Evolutionary conservation across 805 yeast genomes (phyloP), one percentile per base, ranked within the genome.

Genomic region (Jamesozyma hellenica): DNA sequence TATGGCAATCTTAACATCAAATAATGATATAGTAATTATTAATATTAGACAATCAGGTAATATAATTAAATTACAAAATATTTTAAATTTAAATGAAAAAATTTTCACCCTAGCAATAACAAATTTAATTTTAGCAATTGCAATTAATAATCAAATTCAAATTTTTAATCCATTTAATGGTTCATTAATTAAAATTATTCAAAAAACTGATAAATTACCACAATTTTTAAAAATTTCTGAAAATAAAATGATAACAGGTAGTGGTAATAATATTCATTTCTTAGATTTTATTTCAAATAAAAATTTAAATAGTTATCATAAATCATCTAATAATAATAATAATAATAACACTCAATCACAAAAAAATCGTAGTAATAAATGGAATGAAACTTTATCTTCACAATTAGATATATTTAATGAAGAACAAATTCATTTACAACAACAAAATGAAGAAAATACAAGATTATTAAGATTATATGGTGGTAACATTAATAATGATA

Each of bases 101-200:
- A 46, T 58, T 29, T 51, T 36, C 23, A 49, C 58, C 4, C 48
- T 56, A 33, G 56, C 51, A 42, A 46, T 61, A 12, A 56, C 55
- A 17, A 60, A 52, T 42, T 33, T 58, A 23, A 53, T 61, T 3
- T 28, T 59, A 9, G 57, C 55, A 1, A 51, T 55, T 16, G 63
- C 63, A 5, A 38, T 59, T 31, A 44, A 51, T 29, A 55, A 54
- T n/a, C 47, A 36, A 33, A 35, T 60, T 4, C 51, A 53, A 32
- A 48, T 61, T 6, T 50, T 51, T 29, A 60, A 61, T 38, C 57
- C 59, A 5, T 42, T 55, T 7, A 50, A 44, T 29, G 65, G 63
- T 19, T 43, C 49, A n/a, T 41, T 56, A 23, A 45, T 60, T 10
- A 53, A 60, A 42, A 51, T 49, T 3, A 55, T 60, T 4, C 56